These are phyloP conservation scores for Gloeopeniophorella convolvens DNA, from an alignment of 768 basidiomycete genomes.

Conservation along the genomic window DNA sequence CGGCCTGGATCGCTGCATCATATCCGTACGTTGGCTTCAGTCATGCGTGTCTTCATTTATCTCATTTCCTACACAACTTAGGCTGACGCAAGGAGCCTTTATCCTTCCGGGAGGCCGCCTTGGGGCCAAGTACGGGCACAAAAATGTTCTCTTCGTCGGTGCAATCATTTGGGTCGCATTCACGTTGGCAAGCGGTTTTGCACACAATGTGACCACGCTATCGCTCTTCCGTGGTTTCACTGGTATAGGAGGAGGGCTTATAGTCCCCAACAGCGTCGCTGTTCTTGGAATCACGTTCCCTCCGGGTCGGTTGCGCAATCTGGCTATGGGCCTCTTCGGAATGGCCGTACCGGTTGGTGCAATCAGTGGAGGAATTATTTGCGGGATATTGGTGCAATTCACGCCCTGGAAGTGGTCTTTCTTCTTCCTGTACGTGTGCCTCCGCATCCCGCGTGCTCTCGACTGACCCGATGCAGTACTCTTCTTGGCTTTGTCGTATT, in stretches of 20 bases:
- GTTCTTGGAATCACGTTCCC: conserved; percentile 8
- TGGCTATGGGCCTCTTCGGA: conserved; percentile 6
- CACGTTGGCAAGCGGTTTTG: conserved; percentile 7
- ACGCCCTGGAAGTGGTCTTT: conserved; percentile 10
- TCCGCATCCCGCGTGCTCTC: background rate
- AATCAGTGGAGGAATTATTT: background rate
- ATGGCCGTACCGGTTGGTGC: conserved; percentile 1
- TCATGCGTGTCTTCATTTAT: background rate
- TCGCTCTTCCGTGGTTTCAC: background rate
- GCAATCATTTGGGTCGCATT: conserved; percentile 10
- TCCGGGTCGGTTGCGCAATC: conserved; percentile 3
- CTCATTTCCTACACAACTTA: background rate
- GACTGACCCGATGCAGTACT: background rate
- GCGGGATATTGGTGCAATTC: conserved; percentile 2
- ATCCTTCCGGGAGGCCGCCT: conserved; percentile 11
- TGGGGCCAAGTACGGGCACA: conserved; percentile 11
- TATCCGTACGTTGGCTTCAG: background rate
- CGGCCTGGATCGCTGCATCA: background rate
- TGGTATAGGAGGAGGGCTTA: conserved; percentile 3
- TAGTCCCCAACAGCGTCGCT: conserved; percentile 7
- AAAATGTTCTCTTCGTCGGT: conserved; percentile 5
- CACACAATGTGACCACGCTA: background rate
- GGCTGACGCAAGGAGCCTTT: conserved; percentile 10
- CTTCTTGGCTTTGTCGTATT: background rate
- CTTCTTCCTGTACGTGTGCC: conserved; percentile 2